A percentile compares a stretch with the other conserved stretches of the same genome.
These are phyloP conservation scores for Xylariomycetidae sp. DNA, from an alignment of 2,329 filamentous ascomycete species.

Conservation along the genomic window DNA sequence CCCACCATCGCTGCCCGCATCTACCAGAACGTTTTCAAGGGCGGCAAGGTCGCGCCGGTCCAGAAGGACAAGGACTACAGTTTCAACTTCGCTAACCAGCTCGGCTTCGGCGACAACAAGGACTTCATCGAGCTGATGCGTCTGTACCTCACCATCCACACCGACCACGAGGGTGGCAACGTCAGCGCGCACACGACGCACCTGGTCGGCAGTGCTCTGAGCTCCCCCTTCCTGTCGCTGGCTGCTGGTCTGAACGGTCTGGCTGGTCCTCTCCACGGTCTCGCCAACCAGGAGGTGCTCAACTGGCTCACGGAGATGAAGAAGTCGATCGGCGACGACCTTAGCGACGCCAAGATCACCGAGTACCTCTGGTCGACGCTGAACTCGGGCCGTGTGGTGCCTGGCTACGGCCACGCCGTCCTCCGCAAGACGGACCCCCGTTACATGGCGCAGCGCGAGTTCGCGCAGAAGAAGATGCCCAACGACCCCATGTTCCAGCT, in stretches of 20 bases:
- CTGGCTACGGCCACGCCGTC: constrained; percentile 97
- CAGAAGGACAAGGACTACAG: constrained; percentile 99
- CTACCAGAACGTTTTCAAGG: constrained; percentile 99
- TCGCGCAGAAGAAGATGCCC: constrained; percentile 86
- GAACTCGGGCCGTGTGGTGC: constrained; percentile 91
- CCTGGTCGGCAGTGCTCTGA: constrained; percentile 91
- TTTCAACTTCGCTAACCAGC: constrained; percentile 99
- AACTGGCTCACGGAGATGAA: constrained; percentile 99
- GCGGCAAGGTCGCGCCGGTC: constrained; percentile 91
- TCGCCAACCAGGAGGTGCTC: constrained; percentile 99
- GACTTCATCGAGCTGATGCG: constrained; percentile 99
- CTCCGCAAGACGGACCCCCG: constrained; percentile 99
- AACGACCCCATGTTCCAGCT: constrained; percentile 99
- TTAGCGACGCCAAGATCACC: constrained; percentile 93
- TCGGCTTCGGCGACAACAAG: constrained; percentile 88
- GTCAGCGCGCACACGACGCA: constrained; percentile 98
- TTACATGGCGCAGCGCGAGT: constrained; percentile 97
- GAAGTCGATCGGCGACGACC: constrained; percentile 84
- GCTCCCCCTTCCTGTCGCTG: constrained; percentile 94
- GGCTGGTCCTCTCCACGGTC: constrained; percentile 94
- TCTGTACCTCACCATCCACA: constrained; percentile 99
- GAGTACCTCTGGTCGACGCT: constrained; percentile 98
- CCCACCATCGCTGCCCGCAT: constrained; percentile 96
- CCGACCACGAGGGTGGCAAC: constrained; percentile 99
- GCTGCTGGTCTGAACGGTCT: constrained; percentile 97